These are phyloP conservation scores for Amylostereum areolatum DNA, from an alignment of 1,284 basidiomycete genomes.

Conservation along the genomic window DNA sequence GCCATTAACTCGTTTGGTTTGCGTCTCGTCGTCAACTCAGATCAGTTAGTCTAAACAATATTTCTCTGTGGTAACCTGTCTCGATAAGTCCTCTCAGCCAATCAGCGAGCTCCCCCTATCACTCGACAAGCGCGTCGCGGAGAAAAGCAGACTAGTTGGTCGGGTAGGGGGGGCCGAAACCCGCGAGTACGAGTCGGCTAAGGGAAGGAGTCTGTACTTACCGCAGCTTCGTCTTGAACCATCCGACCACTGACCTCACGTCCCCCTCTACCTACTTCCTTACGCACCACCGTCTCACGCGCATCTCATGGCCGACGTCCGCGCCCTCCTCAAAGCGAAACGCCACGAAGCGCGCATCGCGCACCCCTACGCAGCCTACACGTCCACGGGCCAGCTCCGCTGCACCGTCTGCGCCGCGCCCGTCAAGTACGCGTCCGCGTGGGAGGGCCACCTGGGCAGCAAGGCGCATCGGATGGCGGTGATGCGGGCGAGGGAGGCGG, in stretches of 20 bases:
- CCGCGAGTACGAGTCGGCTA: too few species aligned
- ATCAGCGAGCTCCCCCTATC: too few species aligned
- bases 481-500: slow-evolving; percentile 47
- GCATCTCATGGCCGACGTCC: slow-evolving; percentile 68
- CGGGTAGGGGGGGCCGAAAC: too few species aligned
- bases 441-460: slow-evolving; percentile 81
- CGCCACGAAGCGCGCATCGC: slow-evolving; percentile 63
- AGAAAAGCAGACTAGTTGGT: too few species aligned
- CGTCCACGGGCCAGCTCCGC: slow-evolving; percentile 54
- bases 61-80: too few species aligned
- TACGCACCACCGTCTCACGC: background rate
- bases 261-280: background rate
- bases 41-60: too few species aligned
- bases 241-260: background rate
- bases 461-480: slow-evolving; percentile 68
- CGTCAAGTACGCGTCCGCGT: slow-evolving; percentile 73
- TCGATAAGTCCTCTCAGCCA: too few species aligned
- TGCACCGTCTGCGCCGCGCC: slow-evolving; percentile 58
- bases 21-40: too few species aligned
- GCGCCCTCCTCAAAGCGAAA: slow-evolving; percentile 70
- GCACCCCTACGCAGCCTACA: slow-evolving; percentile 71
- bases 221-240: too few species aligned
- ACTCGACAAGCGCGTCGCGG: too few species aligned
- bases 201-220: too few species aligned
- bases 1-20: too few species aligned